These are phyloP conservation scores for Aspergillus diversus DNA, from an alignment of 495 filamentous ascomycete species.

Conservation along the genomic window DNA sequence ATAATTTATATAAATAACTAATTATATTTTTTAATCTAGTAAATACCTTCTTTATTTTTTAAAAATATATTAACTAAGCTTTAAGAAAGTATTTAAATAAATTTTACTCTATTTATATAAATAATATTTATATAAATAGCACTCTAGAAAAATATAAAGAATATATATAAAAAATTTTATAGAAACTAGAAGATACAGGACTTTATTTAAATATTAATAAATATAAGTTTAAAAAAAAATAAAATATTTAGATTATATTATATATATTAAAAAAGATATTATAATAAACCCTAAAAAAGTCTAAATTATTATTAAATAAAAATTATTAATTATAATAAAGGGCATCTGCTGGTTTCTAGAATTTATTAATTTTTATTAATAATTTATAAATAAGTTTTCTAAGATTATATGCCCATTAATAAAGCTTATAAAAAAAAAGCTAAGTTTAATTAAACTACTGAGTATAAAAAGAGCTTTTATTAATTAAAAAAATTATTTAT, in stretches of 20 bases:
- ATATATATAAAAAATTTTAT: conserved; percentile 13
- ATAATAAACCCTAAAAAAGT: conserved; percentile 1
- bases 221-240: conserved; percentile 12
- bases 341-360: not conserved
- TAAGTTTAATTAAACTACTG: not conserved
- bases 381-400: conserved; percentile 1
- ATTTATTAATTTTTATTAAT: conserved; percentile 15
- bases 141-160: not conserved
- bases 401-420: conserved; percentile 7
- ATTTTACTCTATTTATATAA: conserved; percentile 5
- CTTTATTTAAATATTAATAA: conserved; percentile 13
- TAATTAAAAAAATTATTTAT: conserved; percentile 4
- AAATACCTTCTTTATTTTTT: conserved; percentile 4
- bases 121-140: conserved; percentile 12
- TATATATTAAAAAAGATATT: not conserved
- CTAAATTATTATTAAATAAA: conserved; percentile 7
- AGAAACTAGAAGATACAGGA: conserved; percentile 3
- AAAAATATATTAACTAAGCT: conserved; percentile 13
- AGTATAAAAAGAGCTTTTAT: conserved; percentile 1
- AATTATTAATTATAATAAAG: conserved; percentile 4
- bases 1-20: conserved; percentile 13
- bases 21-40: conserved; percentile 8
- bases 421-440: conserved; percentile 2
- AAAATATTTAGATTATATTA: not conserved
- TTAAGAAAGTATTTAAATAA: conserved; percentile 14